A percentile compares a stretch with the other conserved stretches of the same genome.
phyloP scores from a whole-genome alignment of 2,329 filamentous ascomycete species.

The Beauveria rudraprayagi region DNA sequence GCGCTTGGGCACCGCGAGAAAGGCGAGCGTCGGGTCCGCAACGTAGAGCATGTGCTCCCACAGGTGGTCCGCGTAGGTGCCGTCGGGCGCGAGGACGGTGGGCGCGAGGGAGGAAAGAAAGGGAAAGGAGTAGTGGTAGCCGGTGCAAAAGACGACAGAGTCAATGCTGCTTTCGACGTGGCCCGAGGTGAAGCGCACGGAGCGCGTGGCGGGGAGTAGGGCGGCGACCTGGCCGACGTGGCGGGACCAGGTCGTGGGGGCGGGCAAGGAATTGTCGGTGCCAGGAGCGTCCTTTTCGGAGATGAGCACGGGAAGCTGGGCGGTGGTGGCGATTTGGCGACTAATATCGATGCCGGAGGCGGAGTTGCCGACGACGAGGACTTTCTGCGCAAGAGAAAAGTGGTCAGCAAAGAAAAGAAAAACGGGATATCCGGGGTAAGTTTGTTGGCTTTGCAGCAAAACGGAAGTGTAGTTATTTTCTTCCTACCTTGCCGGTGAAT shows the following conservation, averaged over 20 bases:
- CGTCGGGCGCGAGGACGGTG: constrained; percentile 49
- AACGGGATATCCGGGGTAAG: too few species aligned
- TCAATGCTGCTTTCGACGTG: constrained; percentile 58
- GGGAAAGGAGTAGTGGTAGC: constrained; percentile 75
- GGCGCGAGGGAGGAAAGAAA: constrained; percentile 46
- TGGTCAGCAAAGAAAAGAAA: background rate
- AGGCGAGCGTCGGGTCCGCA: constrained; percentile 55
- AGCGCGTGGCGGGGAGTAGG: constrained; percentile 35
- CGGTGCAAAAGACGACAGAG: constrained; percentile 72
- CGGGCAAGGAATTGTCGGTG: constrained; percentile 13
- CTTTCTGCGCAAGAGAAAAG: constrained; percentile 38
- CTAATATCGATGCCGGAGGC: constrained; percentile 66
- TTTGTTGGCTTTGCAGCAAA: too few species aligned
- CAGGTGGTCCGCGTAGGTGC: constrained; percentile 56
- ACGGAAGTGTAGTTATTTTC: background rate
- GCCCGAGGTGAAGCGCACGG: constrained; percentile 55
- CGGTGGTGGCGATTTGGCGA: constrained; percentile 50
- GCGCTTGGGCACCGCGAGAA: constrained; percentile 57
- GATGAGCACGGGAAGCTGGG: constrained; percentile 46
- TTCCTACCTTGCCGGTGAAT: constrained; percentile 24
- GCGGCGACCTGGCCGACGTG: constrained; percentile 38
- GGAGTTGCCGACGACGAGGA: constrained; percentile 60
- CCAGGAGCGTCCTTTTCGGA: constrained; percentile 35
- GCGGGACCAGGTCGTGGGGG: constrained; percentile 24
- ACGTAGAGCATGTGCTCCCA: constrained; percentile 65